These are phyloP conservation scores for Trametes meyenii DNA, from an alignment of 768 basidiomycete species.

Conservation along the genomic window DNA sequence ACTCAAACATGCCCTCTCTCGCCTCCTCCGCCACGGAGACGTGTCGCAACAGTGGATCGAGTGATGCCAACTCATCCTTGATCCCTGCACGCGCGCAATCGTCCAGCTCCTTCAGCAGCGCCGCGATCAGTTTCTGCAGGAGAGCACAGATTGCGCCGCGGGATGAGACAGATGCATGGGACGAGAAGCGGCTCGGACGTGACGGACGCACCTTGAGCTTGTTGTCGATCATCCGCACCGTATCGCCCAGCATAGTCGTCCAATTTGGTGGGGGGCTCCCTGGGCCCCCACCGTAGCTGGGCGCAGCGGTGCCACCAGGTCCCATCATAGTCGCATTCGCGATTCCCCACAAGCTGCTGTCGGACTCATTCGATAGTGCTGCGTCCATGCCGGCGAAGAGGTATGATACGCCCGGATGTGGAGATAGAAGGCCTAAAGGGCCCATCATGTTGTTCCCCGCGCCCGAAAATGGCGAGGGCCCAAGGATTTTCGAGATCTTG, in stretches of 20 bases:
- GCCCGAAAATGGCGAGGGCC: constrained; percentile 76
- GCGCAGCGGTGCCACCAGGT: constrained; percentile 35
- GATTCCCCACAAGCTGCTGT: constrained; percentile 72
- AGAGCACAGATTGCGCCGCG: neutral
- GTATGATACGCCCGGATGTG: constrained; percentile 84
- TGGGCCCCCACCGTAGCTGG: constrained; percentile 35
- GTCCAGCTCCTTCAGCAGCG: constrained; percentile 83
- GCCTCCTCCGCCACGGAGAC: constrained; percentile 42
- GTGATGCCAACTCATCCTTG: constrained; percentile 78
- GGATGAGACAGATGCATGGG: constrained; percentile 8
- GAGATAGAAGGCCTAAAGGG: constrained; percentile 71
- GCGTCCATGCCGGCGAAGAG: constrained; percentile 57
- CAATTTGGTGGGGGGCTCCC: constrained; percentile 61
- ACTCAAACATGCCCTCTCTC: constrained; percentile 42
- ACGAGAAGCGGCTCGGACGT: neutral
- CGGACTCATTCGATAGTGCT: constrained; percentile 42
- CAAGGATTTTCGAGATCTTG: constrained; percentile 81
- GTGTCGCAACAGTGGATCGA: constrained; percentile 77
- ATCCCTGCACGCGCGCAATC: constrained; percentile 78
- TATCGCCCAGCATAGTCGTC: constrained; percentile 67
- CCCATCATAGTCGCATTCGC: constrained; percentile 38
- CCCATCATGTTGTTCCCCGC: constrained; percentile 75
- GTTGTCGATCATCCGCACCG: constrained; percentile 77
- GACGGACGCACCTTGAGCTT: constrained; percentile 72
- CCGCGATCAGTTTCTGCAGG: constrained; percentile 78